These are phyloP conservation scores for Pleurostoma richardsiae DNA, from an alignment of 2,329 filamentous ascomycete species.

Conservation along the genomic window DNA sequence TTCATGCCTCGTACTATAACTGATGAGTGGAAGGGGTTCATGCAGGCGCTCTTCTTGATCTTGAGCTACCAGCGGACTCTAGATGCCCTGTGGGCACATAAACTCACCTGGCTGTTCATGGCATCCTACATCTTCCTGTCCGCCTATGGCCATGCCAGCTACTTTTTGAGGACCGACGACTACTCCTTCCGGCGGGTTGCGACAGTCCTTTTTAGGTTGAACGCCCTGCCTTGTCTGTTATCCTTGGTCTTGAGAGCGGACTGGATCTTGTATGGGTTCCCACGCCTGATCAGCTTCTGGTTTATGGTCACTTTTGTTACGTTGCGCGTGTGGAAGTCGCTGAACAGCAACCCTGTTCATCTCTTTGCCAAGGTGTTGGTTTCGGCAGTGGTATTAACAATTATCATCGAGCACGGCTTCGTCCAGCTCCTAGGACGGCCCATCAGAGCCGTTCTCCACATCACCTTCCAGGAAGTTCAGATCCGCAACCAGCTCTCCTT, in stretches of 20 bases:
- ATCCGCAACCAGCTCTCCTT: slow-evolving; percentile 3
- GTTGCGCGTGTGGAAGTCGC: slow-evolving; percentile 31
- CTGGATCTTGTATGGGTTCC: slow-evolving; percentile 55
- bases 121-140: slow-evolving; percentile 59
- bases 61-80: slow-evolving; percentile 50
- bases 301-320: slow-evolving; percentile 53
- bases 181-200: slow-evolving; percentile 49
- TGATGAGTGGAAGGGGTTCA: slow-evolving; percentile 63
- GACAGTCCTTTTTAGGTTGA: slow-evolving; percentile 50
- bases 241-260: slow-evolving; percentile 51
- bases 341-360: slow-evolving; percentile 35
- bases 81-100: slow-evolving; percentile 44
- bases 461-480: not conserved
- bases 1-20: slow-evolving; percentile 52
- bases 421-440: slow-evolving; percentile 4
- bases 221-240: slow-evolving; percentile 47
- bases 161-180: slow-evolving; percentile 51
- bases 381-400: slow-evolving; percentile 25
- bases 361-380: slow-evolving; percentile 42
- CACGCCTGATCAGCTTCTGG: slow-evolving; percentile 56
- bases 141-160: slow-evolving; percentile 55
- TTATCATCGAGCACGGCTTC: not conserved
- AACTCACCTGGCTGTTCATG: slow-evolving; percentile 47
- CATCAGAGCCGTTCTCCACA: not conserved
- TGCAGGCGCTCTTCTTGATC: slow-evolving; percentile 50